These are phyloP conservation scores for Firmiana major DNA, from an alignment of 345 rosid genomes.

Conservation along the genomic window DNA sequence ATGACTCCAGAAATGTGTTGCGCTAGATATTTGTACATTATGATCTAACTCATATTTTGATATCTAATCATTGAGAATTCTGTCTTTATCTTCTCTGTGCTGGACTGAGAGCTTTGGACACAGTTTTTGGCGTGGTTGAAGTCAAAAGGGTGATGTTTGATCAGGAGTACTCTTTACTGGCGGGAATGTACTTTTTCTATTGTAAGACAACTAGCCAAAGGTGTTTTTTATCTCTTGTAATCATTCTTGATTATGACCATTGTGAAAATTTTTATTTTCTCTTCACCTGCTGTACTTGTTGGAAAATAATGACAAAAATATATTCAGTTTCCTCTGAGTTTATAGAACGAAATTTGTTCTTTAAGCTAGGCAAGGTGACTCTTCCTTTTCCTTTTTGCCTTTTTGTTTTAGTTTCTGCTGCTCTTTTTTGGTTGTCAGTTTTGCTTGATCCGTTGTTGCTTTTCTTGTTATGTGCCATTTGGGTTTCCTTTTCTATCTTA, in stretches of 20 bases:
- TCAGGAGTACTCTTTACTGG: slow-evolving; percentile 44
- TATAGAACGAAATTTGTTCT: slow-evolving; percentile 12
- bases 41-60: slow-evolving; percentile 52
- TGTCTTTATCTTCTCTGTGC: slow-evolving; percentile 58
- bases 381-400: slow-evolving; percentile 6
- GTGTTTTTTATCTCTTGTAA: slow-evolving; percentile 34
- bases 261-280: slow-evolving; percentile 31
- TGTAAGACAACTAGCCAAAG: slow-evolving; percentile 93
- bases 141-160: slow-evolving; percentile 50
- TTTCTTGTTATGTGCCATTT: not conserved
- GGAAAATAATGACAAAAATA: not conserved
- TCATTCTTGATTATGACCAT: slow-evolving; percentile 46
- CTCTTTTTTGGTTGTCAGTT: not conserved
- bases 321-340: slow-evolving; percentile 14
- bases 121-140: slow-evolving; percentile 20
- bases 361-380: slow-evolving; percentile 20
- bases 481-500: slow-evolving; percentile 7
- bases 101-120: slow-evolving; percentile 55
- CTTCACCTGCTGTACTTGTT: slow-evolving; percentile 11
- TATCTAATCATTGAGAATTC: slow-evolving; percentile 72
- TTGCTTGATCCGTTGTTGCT: not conserved
- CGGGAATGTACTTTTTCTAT: slow-evolving; percentile 89
- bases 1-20: slow-evolving; percentile 80
- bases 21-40: slow-evolving; percentile 57
- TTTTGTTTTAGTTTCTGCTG: not conserved